These are phyloP conservation scores for Suillus fuscotomentosus DNA, from an alignment of 768 basidiomycete species.

Conservation along the genomic window DNA sequence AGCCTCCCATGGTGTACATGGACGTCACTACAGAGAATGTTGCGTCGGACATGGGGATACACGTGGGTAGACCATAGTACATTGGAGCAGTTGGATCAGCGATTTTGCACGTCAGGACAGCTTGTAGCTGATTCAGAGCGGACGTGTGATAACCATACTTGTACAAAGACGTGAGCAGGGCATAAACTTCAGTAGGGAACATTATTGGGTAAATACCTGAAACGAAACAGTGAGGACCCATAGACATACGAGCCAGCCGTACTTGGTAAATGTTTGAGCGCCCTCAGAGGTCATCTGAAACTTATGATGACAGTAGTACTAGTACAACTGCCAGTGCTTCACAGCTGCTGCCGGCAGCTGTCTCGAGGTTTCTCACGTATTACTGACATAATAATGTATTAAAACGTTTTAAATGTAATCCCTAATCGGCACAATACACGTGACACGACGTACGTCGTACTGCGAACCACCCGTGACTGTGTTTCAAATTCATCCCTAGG, in stretches of 20 bases:
- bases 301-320: not conserved
- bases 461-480: too few species aligned
- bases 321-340: not conserved
- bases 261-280: slow-evolving; percentile 46
- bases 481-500: too few species aligned
- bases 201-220: slow-evolving; percentile 32
- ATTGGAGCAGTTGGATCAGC: slow-evolving; percentile 12
- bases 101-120: slow-evolving; percentile 68
- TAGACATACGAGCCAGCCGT: slow-evolving; percentile 63
- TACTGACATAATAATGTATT: too few species aligned
- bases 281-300: slow-evolving; percentile 7
- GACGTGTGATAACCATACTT: slow-evolving; percentile 94
- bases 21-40: slow-evolving; percentile 84
- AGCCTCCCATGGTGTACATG: slow-evolving; percentile 84
- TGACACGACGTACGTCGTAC: too few species aligned
- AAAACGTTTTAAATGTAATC: too few species aligned
- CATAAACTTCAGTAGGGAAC: not conserved
- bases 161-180: not conserved
- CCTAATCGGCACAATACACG: too few species aligned
- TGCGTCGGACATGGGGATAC: slow-evolving; percentile 76
- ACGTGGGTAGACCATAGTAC: slow-evolving; percentile 54
- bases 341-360: not conserved
- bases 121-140: slow-evolving; percentile 85
- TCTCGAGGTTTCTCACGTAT: not conserved
- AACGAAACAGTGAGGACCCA: slow-evolving; percentile 70